A percentile compares a stretch with the other conserved stretches of the same genome.
These are phyloP conservation scores for Lycium ferocissimum DNA, from an alignment of 257 asterid genomes.

Conservation along the genomic window DNA sequence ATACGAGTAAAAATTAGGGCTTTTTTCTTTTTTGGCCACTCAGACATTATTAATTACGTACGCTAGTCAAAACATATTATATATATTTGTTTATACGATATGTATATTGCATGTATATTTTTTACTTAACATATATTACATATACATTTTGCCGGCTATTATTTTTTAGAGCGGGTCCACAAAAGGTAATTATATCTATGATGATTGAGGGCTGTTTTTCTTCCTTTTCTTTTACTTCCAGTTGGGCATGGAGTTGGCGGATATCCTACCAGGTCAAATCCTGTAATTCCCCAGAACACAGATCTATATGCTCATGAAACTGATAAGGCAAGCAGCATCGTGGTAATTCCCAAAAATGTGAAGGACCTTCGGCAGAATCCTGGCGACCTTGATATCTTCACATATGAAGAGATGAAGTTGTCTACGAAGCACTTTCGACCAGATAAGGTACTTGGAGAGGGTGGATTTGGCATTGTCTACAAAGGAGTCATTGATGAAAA, in stretches of 20 bases:
- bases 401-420: constrained; percentile 91
- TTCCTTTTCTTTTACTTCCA: neutral
- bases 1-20: neutral
- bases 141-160: too few species aligned
- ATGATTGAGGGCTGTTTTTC: constrained; percentile 27
- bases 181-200: neutral
- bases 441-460: constrained; percentile 88
- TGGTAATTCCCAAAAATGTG: constrained; percentile 67
- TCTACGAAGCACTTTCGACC: constrained; percentile 90
- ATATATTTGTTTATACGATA: too few species aligned
- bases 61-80: too few species aligned
- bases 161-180: too few species aligned
- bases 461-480: constrained; percentile 92
- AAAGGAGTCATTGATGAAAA: constrained; percentile 82
- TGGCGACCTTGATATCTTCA: constrained; percentile 80
- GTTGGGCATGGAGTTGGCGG: constrained; percentile 47
- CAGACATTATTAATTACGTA: too few species aligned
- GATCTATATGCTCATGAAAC: constrained; percentile 32
- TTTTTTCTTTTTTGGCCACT: too few species aligned
- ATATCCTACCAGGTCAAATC: constrained; percentile 49
- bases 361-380: constrained; percentile 79
- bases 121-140: too few species aligned
- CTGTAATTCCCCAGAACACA: constrained; percentile 40
- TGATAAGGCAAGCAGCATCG: constrained; percentile 44
- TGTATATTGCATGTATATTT: too few species aligned